Conservation (phyloP, 495 filamentous ascomycete species). For the Aspergillus sparsus region DNA sequence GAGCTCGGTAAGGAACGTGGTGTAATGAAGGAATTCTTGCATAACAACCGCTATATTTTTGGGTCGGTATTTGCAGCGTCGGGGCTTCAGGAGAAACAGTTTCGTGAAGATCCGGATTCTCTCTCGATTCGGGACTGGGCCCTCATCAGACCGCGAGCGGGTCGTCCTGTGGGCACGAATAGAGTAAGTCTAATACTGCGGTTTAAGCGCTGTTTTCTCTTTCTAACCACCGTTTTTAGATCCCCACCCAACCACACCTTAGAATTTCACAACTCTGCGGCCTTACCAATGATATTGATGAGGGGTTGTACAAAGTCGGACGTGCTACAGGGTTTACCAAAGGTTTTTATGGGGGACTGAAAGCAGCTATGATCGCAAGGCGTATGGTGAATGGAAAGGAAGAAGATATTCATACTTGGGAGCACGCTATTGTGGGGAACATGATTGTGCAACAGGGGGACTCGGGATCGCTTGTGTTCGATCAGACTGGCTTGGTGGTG, state of each 20-base stretch:
- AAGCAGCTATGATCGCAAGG: not conserved
- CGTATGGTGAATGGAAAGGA: not conserved
- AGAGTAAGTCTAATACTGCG: not conserved
- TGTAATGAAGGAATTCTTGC: not conserved
- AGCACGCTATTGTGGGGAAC: conserved; percentile 3
- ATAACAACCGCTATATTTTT: not conserved
- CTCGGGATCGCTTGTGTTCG: not conserved
- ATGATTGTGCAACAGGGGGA: not conserved
- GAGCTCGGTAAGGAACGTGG: not conserved
- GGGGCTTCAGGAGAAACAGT: not conserved
- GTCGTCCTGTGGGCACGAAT: not conserved
- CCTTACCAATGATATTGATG: not conserved
- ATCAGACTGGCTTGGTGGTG: not conserved
- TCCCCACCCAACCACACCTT: not conserved
- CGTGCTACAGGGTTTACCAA: not conserved
- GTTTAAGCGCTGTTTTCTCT: not conserved
- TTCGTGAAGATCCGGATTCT: not conserved
- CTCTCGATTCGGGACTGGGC: conserved; percentile 11
- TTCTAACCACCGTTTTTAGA: conserved; percentile 1
- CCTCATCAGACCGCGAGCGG: not conserved
- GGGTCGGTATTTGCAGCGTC: conserved; percentile 3
- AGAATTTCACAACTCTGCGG: not conserved
- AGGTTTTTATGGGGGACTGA: not conserved
- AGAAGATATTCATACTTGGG: not conserved
- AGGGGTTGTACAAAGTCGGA: not conserved